phyloP scores from a whole-genome alignment of 177 flowering plant species.

The Vitis hybrid region DNA sequence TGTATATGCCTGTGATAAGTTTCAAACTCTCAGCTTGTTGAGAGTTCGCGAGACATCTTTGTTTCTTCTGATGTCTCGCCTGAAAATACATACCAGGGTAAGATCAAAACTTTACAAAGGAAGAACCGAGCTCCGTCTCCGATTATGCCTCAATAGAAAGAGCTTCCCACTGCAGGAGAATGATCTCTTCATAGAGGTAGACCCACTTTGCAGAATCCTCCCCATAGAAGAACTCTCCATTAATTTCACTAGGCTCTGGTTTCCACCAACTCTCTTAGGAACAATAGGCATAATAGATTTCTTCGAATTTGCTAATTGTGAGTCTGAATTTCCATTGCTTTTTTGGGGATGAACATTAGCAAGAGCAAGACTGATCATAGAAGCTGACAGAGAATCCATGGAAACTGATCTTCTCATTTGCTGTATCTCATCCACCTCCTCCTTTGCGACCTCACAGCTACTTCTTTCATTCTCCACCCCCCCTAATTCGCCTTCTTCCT shows the following conservation, averaged over 20 bases:
- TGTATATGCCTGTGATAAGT: background rate
- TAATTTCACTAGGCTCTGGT: slow-evolving; percentile 9
- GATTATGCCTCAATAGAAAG: slow-evolving; percentile 1
- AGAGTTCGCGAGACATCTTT: slow-evolving; percentile 8
- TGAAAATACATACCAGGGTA: background rate
- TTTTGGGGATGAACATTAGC: slow-evolving; percentile 4
- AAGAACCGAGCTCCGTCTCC: slow-evolving; percentile 5
- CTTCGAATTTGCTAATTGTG: background rate
- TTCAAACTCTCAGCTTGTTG: slow-evolving; percentile 12
- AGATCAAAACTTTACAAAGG: slow-evolving; percentile 14
- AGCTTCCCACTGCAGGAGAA: slow-evolving; percentile 30
- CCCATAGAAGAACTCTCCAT: slow-evolving; percentile 21
- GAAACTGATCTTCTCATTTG: slow-evolving; percentile 43
- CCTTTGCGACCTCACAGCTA: slow-evolving; percentile 1
- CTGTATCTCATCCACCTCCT: slow-evolving; percentile 9
- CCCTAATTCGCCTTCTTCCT: slow-evolving; percentile 10
- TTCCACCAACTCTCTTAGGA: slow-evolving; percentile 6
- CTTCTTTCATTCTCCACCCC: slow-evolving; percentile 2
- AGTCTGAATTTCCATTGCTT: slow-evolving; percentile 14
- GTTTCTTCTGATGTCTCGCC: slow-evolving; percentile 1
- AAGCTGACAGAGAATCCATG: slow-evolving; percentile 33
- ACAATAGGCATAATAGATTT: background rate
- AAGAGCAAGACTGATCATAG: slow-evolving; percentile 19
- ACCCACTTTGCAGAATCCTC: slow-evolving; percentile 11
- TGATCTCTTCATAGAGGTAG: slow-evolving; percentile 31